Evolutionary conservation across 768 basidiomycete genomes (phyloP).

Genomic region (Trametes coccinea): DNA sequence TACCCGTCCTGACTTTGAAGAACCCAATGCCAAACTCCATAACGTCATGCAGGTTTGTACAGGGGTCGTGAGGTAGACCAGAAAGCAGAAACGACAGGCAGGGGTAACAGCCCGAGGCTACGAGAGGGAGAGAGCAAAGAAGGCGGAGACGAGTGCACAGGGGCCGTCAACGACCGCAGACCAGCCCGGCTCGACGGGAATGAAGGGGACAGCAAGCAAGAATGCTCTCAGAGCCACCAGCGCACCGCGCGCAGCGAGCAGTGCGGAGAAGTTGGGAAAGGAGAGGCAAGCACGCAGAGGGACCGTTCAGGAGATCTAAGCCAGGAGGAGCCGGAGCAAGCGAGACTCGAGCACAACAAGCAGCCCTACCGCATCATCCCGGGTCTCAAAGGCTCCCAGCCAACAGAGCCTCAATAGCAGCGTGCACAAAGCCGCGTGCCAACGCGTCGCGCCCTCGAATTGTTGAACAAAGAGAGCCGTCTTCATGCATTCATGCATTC

Average conservation of each 20-base stretch:
- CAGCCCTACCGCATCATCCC: background rate
- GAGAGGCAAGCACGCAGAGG: background rate
- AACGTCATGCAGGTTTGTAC: background rate
- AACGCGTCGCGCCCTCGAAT: background rate
- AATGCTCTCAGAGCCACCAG: conserved; percentile 1
- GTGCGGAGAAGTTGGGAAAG: background rate
- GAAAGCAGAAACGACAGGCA: background rate
- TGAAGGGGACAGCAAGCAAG: background rate
- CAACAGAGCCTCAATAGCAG: background rate
- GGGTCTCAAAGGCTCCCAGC: background rate
- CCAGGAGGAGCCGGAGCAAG: background rate
- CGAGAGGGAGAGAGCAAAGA: background rate
- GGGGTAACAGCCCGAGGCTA: conserved; percentile 2
- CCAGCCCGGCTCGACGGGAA: background rate
- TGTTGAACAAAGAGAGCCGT: conserved; percentile 5
- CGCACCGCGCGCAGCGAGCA: background rate
- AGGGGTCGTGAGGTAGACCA: background rate
- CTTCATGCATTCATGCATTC: background rate
- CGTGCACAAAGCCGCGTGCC: conserved; percentile 3
- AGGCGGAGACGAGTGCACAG: background rate
- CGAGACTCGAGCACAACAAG: background rate
- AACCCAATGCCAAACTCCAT: conserved; percentile 30
- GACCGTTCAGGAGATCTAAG: background rate
- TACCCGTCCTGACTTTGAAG: conserved; percentile 26
- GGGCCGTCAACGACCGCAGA: background rate